Percentiles rank a stretch among this genome's conserved stretches.
These are phyloP conservation scores for Phytopythium litorale DNA, from an alignment of 352 stramenopile genomes.

Conservation along the genomic window DNA sequence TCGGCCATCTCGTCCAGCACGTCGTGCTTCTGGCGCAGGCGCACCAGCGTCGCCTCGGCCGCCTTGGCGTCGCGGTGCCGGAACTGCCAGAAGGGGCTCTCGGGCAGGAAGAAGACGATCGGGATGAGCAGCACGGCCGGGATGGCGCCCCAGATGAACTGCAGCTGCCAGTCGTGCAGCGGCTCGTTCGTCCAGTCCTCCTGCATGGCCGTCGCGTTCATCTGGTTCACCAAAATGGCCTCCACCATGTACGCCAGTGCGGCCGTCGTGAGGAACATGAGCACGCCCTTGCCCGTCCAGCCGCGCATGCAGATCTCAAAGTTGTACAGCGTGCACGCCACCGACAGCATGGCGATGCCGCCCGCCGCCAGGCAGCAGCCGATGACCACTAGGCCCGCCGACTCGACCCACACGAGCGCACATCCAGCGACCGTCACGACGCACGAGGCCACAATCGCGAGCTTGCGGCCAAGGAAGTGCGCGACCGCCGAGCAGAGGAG, in stretches of 20 bases:
- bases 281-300: conserved; percentile 84
- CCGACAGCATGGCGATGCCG: conserved; percentile 75
- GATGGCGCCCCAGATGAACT: conserved; percentile 77
- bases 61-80: conserved; percentile 63
- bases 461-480: conserved; percentile 57
- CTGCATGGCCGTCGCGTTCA: conserved; percentile 68
- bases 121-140: conserved; percentile 62
- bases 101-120: conserved; percentile 55
- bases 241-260: conserved; percentile 77
- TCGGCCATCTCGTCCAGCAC: conserved; percentile 74
- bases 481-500: conserved; percentile 46
- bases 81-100: conserved; percentile 80
- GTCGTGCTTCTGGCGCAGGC: conserved; percentile 80
- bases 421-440: conserved; percentile 58
- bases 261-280: conserved; percentile 77
- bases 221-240: conserved; percentile 58
- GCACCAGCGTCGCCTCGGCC: conserved; percentile 57
- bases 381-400: conserved; percentile 61
- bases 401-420: conserved; percentile 65
- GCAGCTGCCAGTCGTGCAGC: conserved; percentile 70
- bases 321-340: conserved; percentile 79
- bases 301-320: conserved; percentile 86
- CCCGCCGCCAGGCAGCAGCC: conserved; percentile 61
- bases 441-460: conserved; percentile 58
- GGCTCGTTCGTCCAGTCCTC: conserved; percentile 64